phyloP scores from a whole-genome alignment of 169 alveolate species.

The Plasmodium berghei region DNA sequence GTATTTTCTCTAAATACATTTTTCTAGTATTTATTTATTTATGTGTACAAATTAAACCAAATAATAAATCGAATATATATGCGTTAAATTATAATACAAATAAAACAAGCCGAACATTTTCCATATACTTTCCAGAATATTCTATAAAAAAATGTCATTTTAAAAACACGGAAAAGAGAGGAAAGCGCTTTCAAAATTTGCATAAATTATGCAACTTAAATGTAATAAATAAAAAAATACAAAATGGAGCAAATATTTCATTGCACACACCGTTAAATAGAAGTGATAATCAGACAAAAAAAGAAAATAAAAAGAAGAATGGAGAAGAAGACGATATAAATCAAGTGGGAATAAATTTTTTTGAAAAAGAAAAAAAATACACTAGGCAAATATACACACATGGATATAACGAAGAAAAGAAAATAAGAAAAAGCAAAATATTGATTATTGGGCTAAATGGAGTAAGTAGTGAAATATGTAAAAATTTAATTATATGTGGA shows the following conservation, averaged over 20 bases:
- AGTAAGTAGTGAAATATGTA: slow-evolving; percentile 85
- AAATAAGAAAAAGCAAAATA: slow-evolving; percentile 92
- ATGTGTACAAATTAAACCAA: not conserved
- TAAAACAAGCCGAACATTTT: not conserved
- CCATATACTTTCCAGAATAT: not conserved
- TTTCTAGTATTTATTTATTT: slow-evolving; percentile 1
- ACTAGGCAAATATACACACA: slow-evolving; percentile 98
- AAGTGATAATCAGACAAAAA: not conserved
- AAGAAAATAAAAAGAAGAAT: not conserved
- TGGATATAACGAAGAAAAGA: slow-evolving; percentile 98
- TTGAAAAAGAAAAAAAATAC: slow-evolving; percentile 82
- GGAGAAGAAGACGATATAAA: not conserved
- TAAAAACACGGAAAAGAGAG: slow-evolving; percentile 1
- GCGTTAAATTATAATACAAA: slow-evolving; percentile 6
- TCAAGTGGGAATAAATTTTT: not conserved
- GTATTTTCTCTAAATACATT: slow-evolving; percentile 1
- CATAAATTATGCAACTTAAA: slow-evolving; percentile 13
- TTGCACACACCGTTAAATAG: not conserved
- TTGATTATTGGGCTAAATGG: slow-evolving; percentile 97
- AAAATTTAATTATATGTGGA: slow-evolving; percentile 70
- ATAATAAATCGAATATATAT: not conserved
- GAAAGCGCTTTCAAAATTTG: not conserved
- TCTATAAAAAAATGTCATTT: slow-evolving; percentile 1
- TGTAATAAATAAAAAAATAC: not conserved
- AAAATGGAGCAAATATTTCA: not conserved